phyloP scores from a whole-genome alignment of 805 yeast genomes.

The Candida vartiovaarae region DNA sequence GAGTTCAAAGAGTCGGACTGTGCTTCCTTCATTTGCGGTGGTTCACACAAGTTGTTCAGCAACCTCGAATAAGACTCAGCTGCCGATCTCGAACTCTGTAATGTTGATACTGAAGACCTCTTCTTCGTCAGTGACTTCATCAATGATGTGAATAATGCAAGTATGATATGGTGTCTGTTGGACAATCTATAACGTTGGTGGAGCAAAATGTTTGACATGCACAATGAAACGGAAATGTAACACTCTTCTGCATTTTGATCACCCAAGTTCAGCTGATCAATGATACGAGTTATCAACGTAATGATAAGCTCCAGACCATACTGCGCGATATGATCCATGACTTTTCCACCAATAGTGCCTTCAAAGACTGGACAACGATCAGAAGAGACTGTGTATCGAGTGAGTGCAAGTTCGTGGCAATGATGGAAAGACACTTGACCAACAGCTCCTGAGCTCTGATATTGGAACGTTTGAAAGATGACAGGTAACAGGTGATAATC shows the following conservation, averaged over 20 bases:
- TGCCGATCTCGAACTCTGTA: constrained; percentile 20
- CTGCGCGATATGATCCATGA: constrained; percentile 60
- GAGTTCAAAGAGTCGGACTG: constrained; percentile 38
- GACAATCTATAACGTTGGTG: constrained; percentile 65
- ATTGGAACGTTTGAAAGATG: constrained; percentile 6
- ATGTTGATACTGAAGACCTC: constrained; percentile 16
- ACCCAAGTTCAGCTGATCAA: constrained; percentile 3
- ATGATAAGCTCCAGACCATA: constrained; percentile 54
- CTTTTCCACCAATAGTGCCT: constrained; percentile 37
- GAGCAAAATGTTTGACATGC: constrained; percentile 54
- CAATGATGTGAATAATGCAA: constrained; percentile 40
- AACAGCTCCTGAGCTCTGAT: constrained; percentile 3
- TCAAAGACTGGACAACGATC: constrained; percentile 24
- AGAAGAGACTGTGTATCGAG: neutral
- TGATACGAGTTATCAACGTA: constrained; percentile 28
- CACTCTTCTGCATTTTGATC: constrained; percentile 6
- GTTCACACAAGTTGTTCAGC: constrained; percentile 67
- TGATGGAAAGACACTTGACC: constrained; percentile 13
- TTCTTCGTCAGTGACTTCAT: constrained; percentile 38
- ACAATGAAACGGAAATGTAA: constrained; percentile 33
- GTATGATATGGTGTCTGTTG: constrained; percentile 65
- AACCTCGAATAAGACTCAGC: constrained; percentile 51
- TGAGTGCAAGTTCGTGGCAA: constrained; percentile 1
- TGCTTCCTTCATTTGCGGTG: constrained; percentile 32
- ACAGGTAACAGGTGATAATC: constrained; percentile 16